Percentiles rank a stretch among this genome's conserved stretches.
phyloP scores from a whole-genome alignment of 2,329 filamentous ascomycete species.

The Botryotinia globosa region DNA sequence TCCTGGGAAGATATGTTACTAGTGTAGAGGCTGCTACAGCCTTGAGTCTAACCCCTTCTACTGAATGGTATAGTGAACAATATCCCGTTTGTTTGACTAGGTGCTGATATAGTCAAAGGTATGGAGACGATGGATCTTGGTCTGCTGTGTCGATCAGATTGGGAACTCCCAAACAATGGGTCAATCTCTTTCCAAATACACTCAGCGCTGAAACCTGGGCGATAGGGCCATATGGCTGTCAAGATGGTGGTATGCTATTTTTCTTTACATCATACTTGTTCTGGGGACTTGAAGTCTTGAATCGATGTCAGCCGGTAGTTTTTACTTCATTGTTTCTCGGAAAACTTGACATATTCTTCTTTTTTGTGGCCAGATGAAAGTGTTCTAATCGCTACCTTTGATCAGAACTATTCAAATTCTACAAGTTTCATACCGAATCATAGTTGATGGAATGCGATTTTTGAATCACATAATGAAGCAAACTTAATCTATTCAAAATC shows the following conservation, averaged over 20 bases:
- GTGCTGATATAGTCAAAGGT: conserved; percentile 42
- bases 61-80: conserved; percentile 28
- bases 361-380: neutral
- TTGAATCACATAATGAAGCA: neutral
- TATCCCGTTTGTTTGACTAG: no score
- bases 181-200: conserved; percentile 62
- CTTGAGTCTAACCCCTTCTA: conserved; percentile 35
- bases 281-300: neutral
- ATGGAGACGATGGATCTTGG: conserved; percentile 68
- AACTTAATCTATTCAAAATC: neutral
- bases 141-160: conserved; percentile 63
- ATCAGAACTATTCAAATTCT: neutral
- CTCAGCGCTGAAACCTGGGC: conserved; percentile 70
- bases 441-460: neutral
- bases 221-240: conserved; percentile 57
- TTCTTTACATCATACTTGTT: neutral
- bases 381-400: neutral
- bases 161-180: conserved; percentile 51
- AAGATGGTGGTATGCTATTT: conserved; percentile 27
- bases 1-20: neutral
- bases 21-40: conserved; percentile 21
- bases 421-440: neutral
- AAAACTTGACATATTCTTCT: neutral
- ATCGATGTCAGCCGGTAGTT: neutral
- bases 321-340: neutral